A percentile compares a stretch with the other conserved stretches of the same genome.
These are phyloP conservation scores for Lentinula raphanica DNA, from an alignment of 768 basidiomycete genomes.

Conservation along the genomic window DNA sequence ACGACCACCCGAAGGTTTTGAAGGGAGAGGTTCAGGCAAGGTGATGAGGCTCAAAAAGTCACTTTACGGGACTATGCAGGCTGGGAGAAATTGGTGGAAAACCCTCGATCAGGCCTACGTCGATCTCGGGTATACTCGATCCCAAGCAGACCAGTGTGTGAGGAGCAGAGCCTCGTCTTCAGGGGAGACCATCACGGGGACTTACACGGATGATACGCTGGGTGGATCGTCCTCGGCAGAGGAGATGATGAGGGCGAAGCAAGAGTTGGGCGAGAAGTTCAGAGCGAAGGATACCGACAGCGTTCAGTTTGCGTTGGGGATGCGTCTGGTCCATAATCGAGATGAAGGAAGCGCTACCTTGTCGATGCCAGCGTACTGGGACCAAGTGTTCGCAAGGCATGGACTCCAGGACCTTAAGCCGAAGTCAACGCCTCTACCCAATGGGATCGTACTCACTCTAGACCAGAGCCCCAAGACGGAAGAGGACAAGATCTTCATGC, in stretches of 20 bases:
- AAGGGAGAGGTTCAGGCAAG: no score
- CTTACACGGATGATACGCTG: no score
- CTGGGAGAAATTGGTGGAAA: conserved; percentile 9
- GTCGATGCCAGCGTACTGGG: no score
- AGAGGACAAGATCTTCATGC: conserved; percentile 4
- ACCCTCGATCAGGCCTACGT: conserved; percentile 1
- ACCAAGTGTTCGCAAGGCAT: conserved; percentile 8
- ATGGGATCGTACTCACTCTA: conserved; percentile 1
- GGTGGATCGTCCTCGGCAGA: no score
- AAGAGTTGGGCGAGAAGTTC: conserved; percentile 1
- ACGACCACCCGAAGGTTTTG: no score
- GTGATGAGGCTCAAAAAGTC: no score
- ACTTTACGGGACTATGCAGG: conserved; percentile 9
- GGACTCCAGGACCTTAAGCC: conserved; percentile 7
- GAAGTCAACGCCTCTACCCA: conserved; percentile 9
- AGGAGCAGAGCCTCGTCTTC: background rate
- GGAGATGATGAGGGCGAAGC: conserved; percentile 3
- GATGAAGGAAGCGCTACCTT: no score
- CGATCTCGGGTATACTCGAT: conserved; percentile 6
- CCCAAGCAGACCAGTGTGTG: conserved; percentile 10
- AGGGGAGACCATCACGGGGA: conserved; percentile 9
- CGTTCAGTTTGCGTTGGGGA: no score
- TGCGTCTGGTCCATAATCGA: no score
- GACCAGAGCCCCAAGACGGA: background rate
- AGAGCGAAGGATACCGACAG: no score